phyloP scores from a whole-genome alignment of 768 basidiomycete species.

The Dictyophora rubrovolvata region DNA sequence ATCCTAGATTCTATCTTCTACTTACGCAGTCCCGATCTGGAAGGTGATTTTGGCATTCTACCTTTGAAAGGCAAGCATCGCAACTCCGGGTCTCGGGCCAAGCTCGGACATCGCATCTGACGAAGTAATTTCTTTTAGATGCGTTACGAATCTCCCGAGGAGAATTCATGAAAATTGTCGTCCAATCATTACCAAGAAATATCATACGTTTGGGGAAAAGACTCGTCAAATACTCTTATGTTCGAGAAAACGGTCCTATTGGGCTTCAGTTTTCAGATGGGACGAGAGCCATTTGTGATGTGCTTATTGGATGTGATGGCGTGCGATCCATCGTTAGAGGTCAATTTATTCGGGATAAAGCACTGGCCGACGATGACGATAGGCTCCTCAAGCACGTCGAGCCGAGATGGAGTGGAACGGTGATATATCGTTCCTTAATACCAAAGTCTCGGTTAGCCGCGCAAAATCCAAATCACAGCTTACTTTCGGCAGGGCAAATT shows the following conservation, averaged over 20 bases:
- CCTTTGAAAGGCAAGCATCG: conserved; percentile 1
- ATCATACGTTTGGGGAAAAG: not conserved
- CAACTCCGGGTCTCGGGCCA: too few relatives aligned
- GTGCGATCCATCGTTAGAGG: conserved; percentile 8
- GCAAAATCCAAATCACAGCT: conserved; percentile 2
- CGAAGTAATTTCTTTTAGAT: not conserved
- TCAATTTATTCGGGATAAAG: conserved; percentile 2
- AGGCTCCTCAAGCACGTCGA: conserved; percentile 12
- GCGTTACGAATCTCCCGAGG: conserved; percentile 3
- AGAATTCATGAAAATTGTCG: not conserved
- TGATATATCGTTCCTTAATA: conserved; percentile 13
- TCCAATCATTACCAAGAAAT: not conserved
- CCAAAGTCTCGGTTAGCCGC: conserved; percentile 12
- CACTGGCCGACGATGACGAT: conserved; percentile 14
- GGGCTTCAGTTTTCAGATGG: conserved; percentile 8
- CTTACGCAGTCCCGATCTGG: not conserved
- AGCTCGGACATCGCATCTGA: not conserved
- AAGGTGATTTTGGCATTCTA: conserved; percentile 4
- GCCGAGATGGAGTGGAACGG: not conserved
- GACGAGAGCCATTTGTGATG: conserved; percentile 5
- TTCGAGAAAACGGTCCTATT: not conserved
- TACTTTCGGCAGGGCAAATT: conserved; percentile 1
- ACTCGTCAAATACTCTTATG: not conserved
- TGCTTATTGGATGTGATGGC: conserved; percentile 9
- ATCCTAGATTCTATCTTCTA: not conserved